Conservation (phyloP, 441 rosid species). For the Francoa sonchifolia region DNA sequence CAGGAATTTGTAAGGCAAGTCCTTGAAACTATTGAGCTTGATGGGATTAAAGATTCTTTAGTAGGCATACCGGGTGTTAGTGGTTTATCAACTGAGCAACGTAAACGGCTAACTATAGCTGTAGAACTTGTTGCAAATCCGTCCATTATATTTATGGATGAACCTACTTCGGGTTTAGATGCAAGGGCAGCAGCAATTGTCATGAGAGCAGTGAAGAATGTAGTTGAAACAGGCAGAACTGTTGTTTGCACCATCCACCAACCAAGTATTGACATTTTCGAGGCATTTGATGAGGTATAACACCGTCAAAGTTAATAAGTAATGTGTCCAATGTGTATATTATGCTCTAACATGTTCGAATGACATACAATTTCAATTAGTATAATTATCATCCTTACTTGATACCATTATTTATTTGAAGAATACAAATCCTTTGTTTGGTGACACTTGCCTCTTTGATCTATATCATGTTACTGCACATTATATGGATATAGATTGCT, state of each 20-base stretch:
- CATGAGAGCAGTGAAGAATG: constrained; percentile 68
- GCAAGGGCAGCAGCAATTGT: constrained; percentile 78
- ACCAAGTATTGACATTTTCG: constrained; percentile 71
- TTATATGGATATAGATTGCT: too few relatives aligned
- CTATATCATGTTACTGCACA: too few relatives aligned
- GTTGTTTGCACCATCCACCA: constrained; percentile 79
- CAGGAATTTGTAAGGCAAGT: constrained; percentile 63
- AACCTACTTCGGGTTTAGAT: constrained; percentile 77
- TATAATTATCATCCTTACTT: too few relatives aligned
- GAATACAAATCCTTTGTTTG: too few relatives aligned
- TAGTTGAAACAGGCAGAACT: constrained; percentile 60
- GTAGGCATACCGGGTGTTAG: constrained; percentile 59
- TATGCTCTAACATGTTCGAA: too few relatives aligned
- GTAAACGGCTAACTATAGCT: constrained; percentile 63
- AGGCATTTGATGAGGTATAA: constrained; percentile 65
- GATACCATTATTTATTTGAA: too few relatives aligned
- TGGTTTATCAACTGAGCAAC: constrained; percentile 62
- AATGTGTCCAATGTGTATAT: too few relatives aligned
- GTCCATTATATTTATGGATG: constrained; percentile 74
- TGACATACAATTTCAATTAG: too few relatives aligned
- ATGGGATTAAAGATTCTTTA: constrained; percentile 38
- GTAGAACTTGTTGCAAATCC: constrained; percentile 72
- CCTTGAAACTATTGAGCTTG: constrained; percentile 51
- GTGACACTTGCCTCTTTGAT: too few relatives aligned
- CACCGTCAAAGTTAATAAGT: too few relatives aligned